Base-by-base conservation (phyloP, 805 yeast genomes). In the Kuraishia molischiana region DNA sequence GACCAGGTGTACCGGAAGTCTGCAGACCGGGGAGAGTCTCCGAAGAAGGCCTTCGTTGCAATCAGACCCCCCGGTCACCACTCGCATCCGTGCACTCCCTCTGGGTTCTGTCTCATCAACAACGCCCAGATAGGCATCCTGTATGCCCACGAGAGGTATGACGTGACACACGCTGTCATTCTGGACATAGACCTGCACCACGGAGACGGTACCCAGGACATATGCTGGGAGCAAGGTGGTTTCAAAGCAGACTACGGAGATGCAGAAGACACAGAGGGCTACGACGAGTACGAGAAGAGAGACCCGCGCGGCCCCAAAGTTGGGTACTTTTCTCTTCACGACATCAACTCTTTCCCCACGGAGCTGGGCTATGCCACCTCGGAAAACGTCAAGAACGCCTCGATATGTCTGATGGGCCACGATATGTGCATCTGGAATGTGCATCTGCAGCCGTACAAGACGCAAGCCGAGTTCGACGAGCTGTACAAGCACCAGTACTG, bases 31-130 rank as follows among this genome's bases (percentile, higher is more conserved):
- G 62, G 63, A 39, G 49, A 64, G 38, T 50, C 64, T 13, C 55
- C 56, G 11, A 60, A 56, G 31, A 62, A 72, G 32, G 78, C 80
- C 2, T 83, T 83, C 58, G 79, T 79, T 0, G 76, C 77, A 1
- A 72, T 83, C 31, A 63, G 92, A 36, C 92, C 92, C 1, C 92
- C 94, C 1, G 95, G 95, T 3, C 95, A 85, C 52, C 95, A 85
- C 56, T 78, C 86, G 19, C 92, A 83, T 49, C 80, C 86, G 0
- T 76, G 81, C 40, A 69, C 75, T n/a, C 95, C 95, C 0, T 77
- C 87, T 19, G 95, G 95, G 3, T 85, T 85, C 52, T 85, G 95
- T 54, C 57, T 85, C 34, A 64, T 85, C 37, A 85, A 85, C 58
- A 85, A 85, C 50, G 94, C 80, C 0, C 94, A 85, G 42, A 74